phyloP scores from a whole-genome alignment of 306 rosid genomes.

The Vigna mungo region DNA sequence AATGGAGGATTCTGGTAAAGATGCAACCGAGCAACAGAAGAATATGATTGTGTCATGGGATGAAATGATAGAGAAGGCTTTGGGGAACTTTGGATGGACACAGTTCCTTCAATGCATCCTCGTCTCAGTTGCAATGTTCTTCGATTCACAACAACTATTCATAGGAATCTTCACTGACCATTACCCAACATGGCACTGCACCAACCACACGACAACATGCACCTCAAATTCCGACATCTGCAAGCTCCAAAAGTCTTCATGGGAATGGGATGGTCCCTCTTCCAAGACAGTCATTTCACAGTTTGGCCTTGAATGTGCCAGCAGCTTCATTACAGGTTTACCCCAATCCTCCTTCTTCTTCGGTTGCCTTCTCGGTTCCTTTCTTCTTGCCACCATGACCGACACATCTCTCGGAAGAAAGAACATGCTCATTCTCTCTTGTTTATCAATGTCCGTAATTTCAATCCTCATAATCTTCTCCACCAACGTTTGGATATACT shows the following conservation, averaged over 20 bases:
- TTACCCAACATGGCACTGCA: conserved; percentile 60
- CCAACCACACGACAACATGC: conserved; percentile 27
- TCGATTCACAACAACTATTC: conserved; percentile 61
- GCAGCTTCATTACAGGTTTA: conserved; percentile 43
- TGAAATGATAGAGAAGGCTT: conserved; percentile 29
- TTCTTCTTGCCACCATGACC: conserved; percentile 44
- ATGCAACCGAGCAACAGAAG: not conserved
- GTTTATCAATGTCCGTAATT: conserved; percentile 42
- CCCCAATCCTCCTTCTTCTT: conserved; percentile 52
- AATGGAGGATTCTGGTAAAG: conserved; percentile 3
- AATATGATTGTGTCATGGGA: not conserved
- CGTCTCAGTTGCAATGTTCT: conserved; percentile 43
- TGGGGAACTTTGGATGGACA: conserved; percentile 34
- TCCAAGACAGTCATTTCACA: conserved; percentile 53
- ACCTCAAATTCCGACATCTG: conserved; percentile 43
- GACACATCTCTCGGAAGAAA: conserved; percentile 53
- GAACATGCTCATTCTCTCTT: conserved; percentile 43
- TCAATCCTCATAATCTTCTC: conserved; percentile 33
- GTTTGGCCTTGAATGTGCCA: conserved; percentile 50
- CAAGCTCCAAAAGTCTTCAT: conserved; percentile 42
- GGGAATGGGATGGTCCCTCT: conserved; percentile 51
- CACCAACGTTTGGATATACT: conserved; percentile 50
- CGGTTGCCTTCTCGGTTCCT: conserved; percentile 45
- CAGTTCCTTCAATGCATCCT: conserved; percentile 45
- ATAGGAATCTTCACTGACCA: conserved; percentile 53